Base-by-base conservation (phyloP, 352 stramenopile species). In the Phytophthora pisi region DNA sequence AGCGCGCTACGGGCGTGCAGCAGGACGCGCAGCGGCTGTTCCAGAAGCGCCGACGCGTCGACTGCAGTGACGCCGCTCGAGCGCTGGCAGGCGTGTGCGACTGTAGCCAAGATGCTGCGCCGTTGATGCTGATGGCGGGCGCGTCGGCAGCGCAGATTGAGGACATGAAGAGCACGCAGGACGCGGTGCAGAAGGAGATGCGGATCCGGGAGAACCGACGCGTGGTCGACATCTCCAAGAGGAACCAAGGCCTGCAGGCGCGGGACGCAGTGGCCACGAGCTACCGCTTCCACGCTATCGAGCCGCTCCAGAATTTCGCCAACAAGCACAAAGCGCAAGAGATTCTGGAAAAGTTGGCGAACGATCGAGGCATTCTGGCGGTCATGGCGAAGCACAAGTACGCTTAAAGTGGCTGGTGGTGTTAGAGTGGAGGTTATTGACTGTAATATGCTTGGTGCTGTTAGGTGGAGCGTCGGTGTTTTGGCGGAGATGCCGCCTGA, bases 401-500 rank as follows among this genome's bases (percentile, higher is more conserved):
- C 26, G 79, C 70, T 43, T 31, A 24, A 1, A 31, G n/a, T 40
- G 16, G 3, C 13, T 49, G 42, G 16, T 49, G 7, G 6, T n/a
- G 42, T 49, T 9, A 24, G 42, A 10, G 10, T 26, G 42, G n/a
- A 26, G 42, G 42, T 49, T 49, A 23, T 23, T 28, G 2, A 10
- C 24, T 65, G 18, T 7, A 20, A 26, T 68, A 16, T 8, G 11
- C 38, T 10, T 61, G n/a, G 1, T 72, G 18, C 53, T 36, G 13
- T 23, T 64, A 92, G 84, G 56, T 98, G 91, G 92, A 93, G 66
- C 15, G 93, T 98, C 5, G 89, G 91, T 0, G 74, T 72, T 0
- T 78, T 98, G 7, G 88, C 82, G 2, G 92, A 98, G 68, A 95
- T 98, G 84, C 89, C 90, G 24, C 92, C 93, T 0, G 91, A 97